A percentile compares a stretch with the other conserved stretches of the same genome.
These are phyloP conservation scores for Taphrina communis DNA, from an alignment of 1,139 yeast genomes.

Conservation along the genomic window DNA sequence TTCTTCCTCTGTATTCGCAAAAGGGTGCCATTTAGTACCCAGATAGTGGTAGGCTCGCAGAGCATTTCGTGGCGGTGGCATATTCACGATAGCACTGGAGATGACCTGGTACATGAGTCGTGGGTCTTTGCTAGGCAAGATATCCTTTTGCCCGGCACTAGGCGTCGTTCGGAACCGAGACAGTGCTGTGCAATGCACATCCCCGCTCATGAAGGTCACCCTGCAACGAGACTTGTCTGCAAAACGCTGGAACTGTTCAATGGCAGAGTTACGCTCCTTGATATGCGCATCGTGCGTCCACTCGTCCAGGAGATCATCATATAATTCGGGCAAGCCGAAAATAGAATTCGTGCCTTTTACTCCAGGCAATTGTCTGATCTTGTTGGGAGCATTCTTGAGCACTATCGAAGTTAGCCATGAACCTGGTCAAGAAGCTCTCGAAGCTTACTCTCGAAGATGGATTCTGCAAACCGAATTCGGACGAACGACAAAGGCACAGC, in stretches of 20 bases:
- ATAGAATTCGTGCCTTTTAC: slow-evolving; percentile 65
- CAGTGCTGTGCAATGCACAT: slow-evolving; percentile 85
- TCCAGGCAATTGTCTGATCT: slow-evolving; percentile 56
- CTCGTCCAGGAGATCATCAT: slow-evolving; percentile 93
- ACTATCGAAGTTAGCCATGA: background rate
- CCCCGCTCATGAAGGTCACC: slow-evolving; percentile 85
- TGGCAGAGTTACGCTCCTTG: slow-evolving; percentile 69
- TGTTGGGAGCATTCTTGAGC: slow-evolving; percentile 44
- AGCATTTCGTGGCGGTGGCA: slow-evolving; percentile 91
- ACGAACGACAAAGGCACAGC: slow-evolving; percentile 39
- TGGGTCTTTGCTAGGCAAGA: slow-evolving; percentile 48
- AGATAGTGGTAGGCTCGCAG: slow-evolving; percentile 55
- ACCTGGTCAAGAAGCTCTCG: too few species aligned
- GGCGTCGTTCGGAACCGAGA: slow-evolving; percentile 70
- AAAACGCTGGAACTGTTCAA: slow-evolving; percentile 64
- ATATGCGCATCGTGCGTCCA: slow-evolving; percentile 93
- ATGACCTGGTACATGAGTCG: slow-evolving; percentile 81
- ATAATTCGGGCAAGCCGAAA: slow-evolving; percentile 84
- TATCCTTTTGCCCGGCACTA: background rate
- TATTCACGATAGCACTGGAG: slow-evolving; percentile 86
- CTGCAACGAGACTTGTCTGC: slow-evolving; percentile 71
- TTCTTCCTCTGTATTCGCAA: slow-evolving; percentile 32
- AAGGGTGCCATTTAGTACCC: slow-evolving; percentile 34
- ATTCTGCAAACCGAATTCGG: slow-evolving; percentile 33
- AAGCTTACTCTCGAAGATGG: slow-evolving; percentile 19